phyloP scores from a whole-genome alignment of 306 rosid species.

The Argentina anserina region DNA sequence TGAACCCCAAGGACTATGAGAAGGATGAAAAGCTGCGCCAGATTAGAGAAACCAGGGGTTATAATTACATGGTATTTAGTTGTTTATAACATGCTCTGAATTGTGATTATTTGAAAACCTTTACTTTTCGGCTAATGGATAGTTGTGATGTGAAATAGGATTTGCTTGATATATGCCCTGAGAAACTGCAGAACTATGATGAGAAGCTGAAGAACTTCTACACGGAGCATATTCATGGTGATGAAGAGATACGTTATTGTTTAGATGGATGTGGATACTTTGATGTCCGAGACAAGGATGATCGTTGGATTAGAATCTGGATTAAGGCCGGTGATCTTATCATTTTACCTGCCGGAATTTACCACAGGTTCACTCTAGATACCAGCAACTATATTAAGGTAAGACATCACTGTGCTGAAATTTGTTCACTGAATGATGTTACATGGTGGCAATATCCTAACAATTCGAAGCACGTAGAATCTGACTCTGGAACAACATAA shows the following conservation, averaged over 20 bases:
- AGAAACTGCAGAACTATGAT: slow-evolving; percentile 67
- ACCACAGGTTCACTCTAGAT: slow-evolving; percentile 87
- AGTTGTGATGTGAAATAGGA: slow-evolving; percentile 40
- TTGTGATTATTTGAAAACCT: neutral
- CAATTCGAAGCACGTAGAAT: neutral
- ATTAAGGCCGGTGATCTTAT: slow-evolving; percentile 86
- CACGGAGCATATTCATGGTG: slow-evolving; percentile 92
- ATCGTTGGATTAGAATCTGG: slow-evolving; percentile 86
- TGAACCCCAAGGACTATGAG: slow-evolving; percentile 45
- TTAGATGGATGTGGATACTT: slow-evolving; percentile 89
- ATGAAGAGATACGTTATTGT: slow-evolving; percentile 87
- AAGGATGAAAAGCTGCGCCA: slow-evolving; percentile 58
- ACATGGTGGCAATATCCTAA: neutral
- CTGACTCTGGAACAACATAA: neutral
- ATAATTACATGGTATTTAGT: slow-evolving; percentile 61
- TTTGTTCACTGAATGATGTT: neutral
- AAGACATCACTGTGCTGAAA: slow-evolving; percentile 3
- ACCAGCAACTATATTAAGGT: slow-evolving; percentile 74
- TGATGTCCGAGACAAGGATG: slow-evolving; percentile 71
- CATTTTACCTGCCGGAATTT: slow-evolving; percentile 94
- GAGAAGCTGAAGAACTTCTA: slow-evolving; percentile 82
- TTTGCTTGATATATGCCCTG: slow-evolving; percentile 75
- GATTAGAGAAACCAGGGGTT: slow-evolving; percentile 74
- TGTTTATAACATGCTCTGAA: neutral
- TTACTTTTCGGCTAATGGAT: neutral